Evolutionary conservation across 1,284 basidiomycete genomes (phyloP).

Genomic region (Schizopora paradoxa): DNA sequence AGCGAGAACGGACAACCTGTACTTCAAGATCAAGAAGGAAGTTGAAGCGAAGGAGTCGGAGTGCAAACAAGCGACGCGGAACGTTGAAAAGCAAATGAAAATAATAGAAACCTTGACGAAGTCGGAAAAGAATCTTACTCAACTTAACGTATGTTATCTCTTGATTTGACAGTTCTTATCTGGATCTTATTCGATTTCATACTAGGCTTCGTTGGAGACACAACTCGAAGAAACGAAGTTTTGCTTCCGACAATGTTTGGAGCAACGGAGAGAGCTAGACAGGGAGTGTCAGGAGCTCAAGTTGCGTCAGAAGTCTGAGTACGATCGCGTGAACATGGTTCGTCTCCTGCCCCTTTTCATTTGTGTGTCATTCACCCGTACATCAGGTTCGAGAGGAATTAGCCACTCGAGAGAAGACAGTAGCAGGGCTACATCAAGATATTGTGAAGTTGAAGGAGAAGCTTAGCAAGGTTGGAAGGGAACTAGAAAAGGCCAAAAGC

Average conservation of each 20-base stretch:
- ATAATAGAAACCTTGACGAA: conserved; percentile 69
- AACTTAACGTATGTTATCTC: conserved; percentile 49
- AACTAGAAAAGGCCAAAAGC: conserved; percentile 49
- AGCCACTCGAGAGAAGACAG: conserved; percentile 18
- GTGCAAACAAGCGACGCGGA: conserved; percentile 59
- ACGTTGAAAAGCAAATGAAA: conserved; percentile 75
- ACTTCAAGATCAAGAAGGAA: conserved; percentile 84
- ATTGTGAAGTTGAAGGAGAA: conserved; percentile 43
- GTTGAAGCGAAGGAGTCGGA: conserved; percentile 83
- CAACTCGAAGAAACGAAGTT: neutral
- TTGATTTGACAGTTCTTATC: neutral
- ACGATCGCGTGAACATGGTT: too few relatives aligned
- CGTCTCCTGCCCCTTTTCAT: too few relatives aligned
- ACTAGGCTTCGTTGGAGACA: neutral
- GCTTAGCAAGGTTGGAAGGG: conserved; percentile 43
- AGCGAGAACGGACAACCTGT: conserved; percentile 96
- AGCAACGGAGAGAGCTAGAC: too few relatives aligned
- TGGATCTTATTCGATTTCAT: neutral
- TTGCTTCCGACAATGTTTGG: neutral
- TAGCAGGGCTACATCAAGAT: conserved; percentile 25
- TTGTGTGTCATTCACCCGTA: neutral
- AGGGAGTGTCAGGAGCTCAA: too few relatives aligned
- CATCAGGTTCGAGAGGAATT: conserved; percentile 9
- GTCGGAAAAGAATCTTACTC: conserved; percentile 52
- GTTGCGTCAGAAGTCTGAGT: too few relatives aligned